Conservation (phyloP, 176 grass and related monocot species). For the Avena atlantica region DNA sequence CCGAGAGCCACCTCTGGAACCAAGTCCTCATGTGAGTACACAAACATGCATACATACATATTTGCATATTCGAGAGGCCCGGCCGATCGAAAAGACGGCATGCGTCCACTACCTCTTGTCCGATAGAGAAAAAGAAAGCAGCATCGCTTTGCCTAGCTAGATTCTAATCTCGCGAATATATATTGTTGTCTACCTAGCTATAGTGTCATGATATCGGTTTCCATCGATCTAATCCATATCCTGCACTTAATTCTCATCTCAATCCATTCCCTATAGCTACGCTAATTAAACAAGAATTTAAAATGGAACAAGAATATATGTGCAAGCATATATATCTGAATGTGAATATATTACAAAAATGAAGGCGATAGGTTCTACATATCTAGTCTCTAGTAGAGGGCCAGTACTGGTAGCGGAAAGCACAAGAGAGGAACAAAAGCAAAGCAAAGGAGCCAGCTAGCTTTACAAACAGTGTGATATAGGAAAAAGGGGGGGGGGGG, state of each 20-base stretch:
- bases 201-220: constrained; percentile 12
- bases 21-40: constrained; percentile 81
- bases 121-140: constrained; percentile 41
- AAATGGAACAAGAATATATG: constrained; percentile 48
- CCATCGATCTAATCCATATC: constrained; percentile 26
- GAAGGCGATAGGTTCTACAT: constrained; percentile 5
- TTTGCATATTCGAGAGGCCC: constrained; percentile 51
- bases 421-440: constrained; percentile 51
- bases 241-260: constrained; percentile 12
- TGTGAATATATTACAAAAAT: constrained; percentile 17
- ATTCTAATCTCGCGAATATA: constrained; percentile 56
- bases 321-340: constrained; percentile 25
- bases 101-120: constrained; percentile 60
- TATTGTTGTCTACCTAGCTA: constrained; percentile 34
- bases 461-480: constrained; percentile 36
- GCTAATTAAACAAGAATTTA: constrained; percentile 2
- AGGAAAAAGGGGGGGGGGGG: neutral
- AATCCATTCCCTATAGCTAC: neutral
- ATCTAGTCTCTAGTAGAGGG: constrained; percentile 1
- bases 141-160: constrained; percentile 48
- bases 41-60: neutral
- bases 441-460: constrained; percentile 38
- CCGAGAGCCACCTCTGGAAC: constrained; percentile 87
- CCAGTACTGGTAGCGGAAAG: constrained; percentile 16
- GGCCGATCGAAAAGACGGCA: constrained; percentile 49